These are phyloP conservation scores for Fusarium globosum DNA, from an alignment of 2,329 filamentous ascomycete genomes.

Conservation along the genomic window DNA sequence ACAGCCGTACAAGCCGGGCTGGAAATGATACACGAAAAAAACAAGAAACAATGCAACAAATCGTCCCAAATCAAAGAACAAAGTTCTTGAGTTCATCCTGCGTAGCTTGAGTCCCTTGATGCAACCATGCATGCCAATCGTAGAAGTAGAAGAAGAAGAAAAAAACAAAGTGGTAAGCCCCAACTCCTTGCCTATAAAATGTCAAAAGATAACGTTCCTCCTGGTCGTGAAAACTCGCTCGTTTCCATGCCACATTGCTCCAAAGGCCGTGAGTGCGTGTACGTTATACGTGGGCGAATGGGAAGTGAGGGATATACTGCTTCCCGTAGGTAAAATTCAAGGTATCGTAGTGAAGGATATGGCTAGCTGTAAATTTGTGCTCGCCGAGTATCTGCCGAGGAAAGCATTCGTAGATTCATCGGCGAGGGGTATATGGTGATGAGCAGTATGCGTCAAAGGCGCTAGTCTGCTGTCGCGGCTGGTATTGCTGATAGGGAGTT, in stretches of 20 bases:
- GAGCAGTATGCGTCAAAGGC: slow-evolving; percentile 15
- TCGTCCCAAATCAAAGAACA: slow-evolving; percentile 25
- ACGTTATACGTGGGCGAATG: slow-evolving; percentile 26
- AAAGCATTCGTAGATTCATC: slow-evolving; percentile 13
- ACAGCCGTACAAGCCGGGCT: slow-evolving; percentile 5
- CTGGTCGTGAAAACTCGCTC: slow-evolving; percentile 16
- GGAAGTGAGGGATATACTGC: slow-evolving; percentile 15
- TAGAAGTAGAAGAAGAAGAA: slow-evolving; percentile 25
- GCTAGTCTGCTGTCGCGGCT: slow-evolving; percentile 9
- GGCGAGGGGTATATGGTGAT: slow-evolving; percentile 26
- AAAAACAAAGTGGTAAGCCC: slow-evolving; percentile 24
- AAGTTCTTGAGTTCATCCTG: slow-evolving; percentile 26
- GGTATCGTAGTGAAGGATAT: slow-evolving; percentile 10
- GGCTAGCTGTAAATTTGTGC: slow-evolving; percentile 10
- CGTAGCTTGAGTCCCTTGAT: slow-evolving; percentile 33
- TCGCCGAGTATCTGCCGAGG: slow-evolving; percentile 9
- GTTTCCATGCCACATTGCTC: slow-evolving; percentile 32
- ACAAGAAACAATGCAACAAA: slow-evolving; percentile 29
- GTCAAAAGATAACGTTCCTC: slow-evolving; percentile 29
- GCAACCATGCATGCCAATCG: slow-evolving; percentile 36
- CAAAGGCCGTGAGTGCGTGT: slow-evolving; percentile 34
- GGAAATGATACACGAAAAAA: slow-evolving; percentile 12
- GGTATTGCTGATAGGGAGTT: slow-evolving; percentile 23
- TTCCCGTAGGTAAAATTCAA: slow-evolving; percentile 25
- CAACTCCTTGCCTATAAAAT: slow-evolving; percentile 40